phyloP scores from a whole-genome alignment of 495 filamentous ascomycete genomes.

The Neurospora africana region DNA sequence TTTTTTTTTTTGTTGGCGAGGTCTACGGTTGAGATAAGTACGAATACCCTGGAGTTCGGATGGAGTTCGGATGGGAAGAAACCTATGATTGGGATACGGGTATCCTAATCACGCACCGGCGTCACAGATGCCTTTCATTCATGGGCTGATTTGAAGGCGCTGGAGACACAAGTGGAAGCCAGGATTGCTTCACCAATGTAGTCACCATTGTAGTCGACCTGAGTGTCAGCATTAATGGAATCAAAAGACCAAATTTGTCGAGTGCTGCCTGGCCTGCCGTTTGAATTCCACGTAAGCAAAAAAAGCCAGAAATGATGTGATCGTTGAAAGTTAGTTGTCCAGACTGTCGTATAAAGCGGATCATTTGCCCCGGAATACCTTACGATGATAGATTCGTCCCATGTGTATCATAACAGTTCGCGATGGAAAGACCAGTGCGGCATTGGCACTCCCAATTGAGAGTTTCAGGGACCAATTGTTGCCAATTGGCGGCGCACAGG shows the following conservation, averaged over 20 bases:
- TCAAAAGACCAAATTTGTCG: background rate
- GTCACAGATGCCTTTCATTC: background rate
- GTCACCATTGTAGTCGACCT: background rate
- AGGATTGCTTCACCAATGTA: background rate
- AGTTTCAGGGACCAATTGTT: background rate
- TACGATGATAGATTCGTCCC: background rate
- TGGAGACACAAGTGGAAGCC: background rate
- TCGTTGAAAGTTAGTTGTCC: background rate
- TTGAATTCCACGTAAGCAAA: background rate
- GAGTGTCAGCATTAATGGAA: background rate
- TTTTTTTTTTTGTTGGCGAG: background rate
- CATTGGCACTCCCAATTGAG: background rate
- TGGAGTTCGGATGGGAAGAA: background rate
- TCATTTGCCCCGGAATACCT: background rate
- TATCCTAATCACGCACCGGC: background rate
- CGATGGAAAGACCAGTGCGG: background rate
- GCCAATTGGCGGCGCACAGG: background rate
- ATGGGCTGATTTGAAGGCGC: background rate
- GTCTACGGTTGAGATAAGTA: background rate
- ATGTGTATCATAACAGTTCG: background rate
- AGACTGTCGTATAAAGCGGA: background rate
- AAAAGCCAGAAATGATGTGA: background rate
- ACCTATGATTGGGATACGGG: background rate
- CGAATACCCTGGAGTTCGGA: background rate
- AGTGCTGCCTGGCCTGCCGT: background rate